These are phyloP conservation scores for Fraxinus nigra DNA, from an alignment of 305 asterid species.

Conservation along the genomic window DNA sequence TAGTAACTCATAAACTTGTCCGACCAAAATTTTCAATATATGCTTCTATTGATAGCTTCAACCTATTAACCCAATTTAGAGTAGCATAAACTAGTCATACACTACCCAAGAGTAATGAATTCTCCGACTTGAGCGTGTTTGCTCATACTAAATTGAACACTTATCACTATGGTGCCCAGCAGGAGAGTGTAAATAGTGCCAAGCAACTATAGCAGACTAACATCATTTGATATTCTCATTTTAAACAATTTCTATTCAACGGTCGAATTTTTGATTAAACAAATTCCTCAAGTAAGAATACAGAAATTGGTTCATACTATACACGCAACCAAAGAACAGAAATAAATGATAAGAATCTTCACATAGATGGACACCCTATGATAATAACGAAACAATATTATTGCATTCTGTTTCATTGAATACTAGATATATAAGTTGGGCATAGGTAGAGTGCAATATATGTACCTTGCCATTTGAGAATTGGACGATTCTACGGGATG, in stretches of 20 bases:
- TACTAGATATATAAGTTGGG: neutral
- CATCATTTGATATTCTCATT: neutral
- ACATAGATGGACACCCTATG: neutral
- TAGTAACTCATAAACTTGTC: neutral
- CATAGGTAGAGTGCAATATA: conserved; percentile 13
- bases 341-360: neutral
- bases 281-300: neutral
- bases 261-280: neutral
- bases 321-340: conserved; percentile 1
- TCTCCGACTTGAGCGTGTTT: neutral
- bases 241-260: neutral
- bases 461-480: conserved; percentile 92
- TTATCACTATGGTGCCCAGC: neutral
- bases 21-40: neutral
- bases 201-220: neutral
- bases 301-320: neutral
- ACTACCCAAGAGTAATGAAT: neutral
- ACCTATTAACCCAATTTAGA: neutral
- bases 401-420: neutral
- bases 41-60: neutral
- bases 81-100: neutral
- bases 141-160: neutral
- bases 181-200: neutral
- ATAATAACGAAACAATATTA: neutral
- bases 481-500: conserved; percentile 96